Evolutionary conservation across 371 early-diverging fungal species (phyloP).

Genomic region (Cokeromyces recurvatus): DNA sequence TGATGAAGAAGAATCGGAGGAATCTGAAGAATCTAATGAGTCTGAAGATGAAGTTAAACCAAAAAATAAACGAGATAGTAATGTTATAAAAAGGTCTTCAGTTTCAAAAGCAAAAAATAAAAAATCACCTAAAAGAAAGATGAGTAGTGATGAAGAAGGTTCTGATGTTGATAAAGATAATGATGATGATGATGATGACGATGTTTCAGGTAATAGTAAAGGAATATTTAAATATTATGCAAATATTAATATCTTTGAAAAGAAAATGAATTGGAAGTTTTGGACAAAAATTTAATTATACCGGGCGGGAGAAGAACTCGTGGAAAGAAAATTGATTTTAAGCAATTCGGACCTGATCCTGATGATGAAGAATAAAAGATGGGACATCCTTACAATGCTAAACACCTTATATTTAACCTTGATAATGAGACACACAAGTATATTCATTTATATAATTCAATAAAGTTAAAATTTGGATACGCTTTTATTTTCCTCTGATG

Average conservation of each 20-base stretch:
- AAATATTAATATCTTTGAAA: neutral
- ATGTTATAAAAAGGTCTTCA: too few species aligned
- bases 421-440: too few species aligned
- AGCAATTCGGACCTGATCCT: constrained; percentile 62
- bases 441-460: too few species aligned
- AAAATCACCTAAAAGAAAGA: neutral
- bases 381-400: too few species aligned
- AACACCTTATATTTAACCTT: too few species aligned
- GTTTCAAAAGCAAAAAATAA: too few species aligned
- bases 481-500: too few species aligned
- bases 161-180: constrained; percentile 6
- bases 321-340: constrained; percentile 67
- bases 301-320: constrained; percentile 62
- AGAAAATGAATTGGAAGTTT: constrained; percentile 57
- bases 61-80: neutral
- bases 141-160: neutral
- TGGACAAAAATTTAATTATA: constrained; percentile 66
- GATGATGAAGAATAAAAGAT: constrained; percentile 50
- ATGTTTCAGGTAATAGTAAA: neutral
- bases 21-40: neutral
- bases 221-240: neutral
- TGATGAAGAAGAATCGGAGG: neutral
- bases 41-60: neutral
- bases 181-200: too few species aligned
- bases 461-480: too few species aligned